Percentiles rank a stretch among this genome's conserved stretches.
These are phyloP conservation scores for Nitzschia putrida DNA, from an alignment of 108 stramenopile species.

Conservation along the genomic window DNA sequence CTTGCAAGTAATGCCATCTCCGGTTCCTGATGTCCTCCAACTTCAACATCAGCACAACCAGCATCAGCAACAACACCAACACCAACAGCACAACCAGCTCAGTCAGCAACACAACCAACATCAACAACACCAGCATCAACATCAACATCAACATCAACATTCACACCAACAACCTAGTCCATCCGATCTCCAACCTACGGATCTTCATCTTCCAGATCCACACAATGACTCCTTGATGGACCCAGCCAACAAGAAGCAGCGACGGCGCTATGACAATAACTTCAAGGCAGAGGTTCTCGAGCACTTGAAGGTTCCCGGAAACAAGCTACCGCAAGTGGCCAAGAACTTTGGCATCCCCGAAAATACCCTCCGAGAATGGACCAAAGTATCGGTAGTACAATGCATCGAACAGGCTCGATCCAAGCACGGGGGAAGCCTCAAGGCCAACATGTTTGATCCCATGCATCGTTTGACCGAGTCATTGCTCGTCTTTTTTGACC, in stretches of 20 bases:
- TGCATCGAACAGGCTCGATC: slow-evolving; percentile 28
- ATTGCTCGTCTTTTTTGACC: slow-evolving; percentile 33
- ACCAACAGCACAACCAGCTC: background rate
- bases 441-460: slow-evolving; percentile 39
- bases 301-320: slow-evolving; percentile 24
- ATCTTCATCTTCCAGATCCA: slow-evolving; percentile 3
- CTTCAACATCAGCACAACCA: slow-evolving; percentile 2
- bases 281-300: slow-evolving; percentile 31
- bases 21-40: background rate
- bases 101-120: slow-evolving; percentile 1
- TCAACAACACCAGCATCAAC: slow-evolving; percentile 6
- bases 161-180: background rate
- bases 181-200: slow-evolving; percentile 4
- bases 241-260: slow-evolving; percentile 31
- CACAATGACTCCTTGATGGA: background rate
- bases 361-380: slow-evolving; percentile 43
- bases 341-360: slow-evolving; percentile 31
- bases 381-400: slow-evolving; percentile 20
- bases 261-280: slow-evolving; percentile 38
- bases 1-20: background rate
- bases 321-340: slow-evolving; percentile 25
- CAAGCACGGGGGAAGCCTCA: slow-evolving; percentile 26
- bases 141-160: slow-evolving; percentile 10
- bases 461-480: slow-evolving; percentile 27
- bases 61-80: background rate